These are phyloP conservation scores for Vaccinium myrtillus DNA, from an alignment of 148 eudicot genomes.

Conservation along the genomic window DNA sequence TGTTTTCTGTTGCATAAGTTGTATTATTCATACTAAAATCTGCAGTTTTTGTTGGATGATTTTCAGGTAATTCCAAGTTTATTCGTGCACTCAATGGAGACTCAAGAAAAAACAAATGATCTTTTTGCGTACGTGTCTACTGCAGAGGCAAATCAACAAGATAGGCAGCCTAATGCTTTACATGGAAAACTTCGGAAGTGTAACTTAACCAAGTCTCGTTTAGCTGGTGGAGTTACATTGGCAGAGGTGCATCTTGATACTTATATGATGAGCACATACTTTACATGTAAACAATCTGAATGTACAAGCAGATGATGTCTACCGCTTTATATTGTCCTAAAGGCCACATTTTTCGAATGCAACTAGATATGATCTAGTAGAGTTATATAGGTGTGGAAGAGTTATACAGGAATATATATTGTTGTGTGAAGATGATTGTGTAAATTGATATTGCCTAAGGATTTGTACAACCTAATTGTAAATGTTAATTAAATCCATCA, in stretches of 20 bases:
- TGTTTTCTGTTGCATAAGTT: not conserved
- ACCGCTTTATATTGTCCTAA: not conserved
- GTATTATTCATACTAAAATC: not conserved
- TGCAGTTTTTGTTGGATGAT: no score
- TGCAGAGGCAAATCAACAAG: constrained; percentile 34
- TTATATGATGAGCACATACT: not conserved
- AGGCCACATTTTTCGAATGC: not conserved
- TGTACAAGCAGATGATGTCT: not conserved
- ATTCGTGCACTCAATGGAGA: no score
- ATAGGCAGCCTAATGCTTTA: constrained; percentile 24
- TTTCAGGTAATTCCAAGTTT: no score
- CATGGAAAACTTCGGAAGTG: constrained; percentile 61
- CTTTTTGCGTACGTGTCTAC: constrained; percentile 65
- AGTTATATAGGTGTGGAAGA: not conserved
- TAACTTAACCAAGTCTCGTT: constrained; percentile 57
- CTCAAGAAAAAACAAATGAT: constrained; percentile 20
- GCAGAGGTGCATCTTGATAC: constrained; percentile 55
- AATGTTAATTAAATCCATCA: not conserved
- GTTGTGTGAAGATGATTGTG: not conserved
- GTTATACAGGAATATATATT: not conserved
- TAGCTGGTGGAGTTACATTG: constrained; percentile 42
- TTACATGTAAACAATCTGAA: not conserved
- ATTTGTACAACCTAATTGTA: not conserved
- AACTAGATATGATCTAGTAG: not conserved
- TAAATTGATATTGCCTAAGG: not conserved